Percentiles rank a stretch among this genome's conserved stretches.
These are phyloP conservation scores for Hypoxylon crocopeplum DNA, from an alignment of 495 filamentous ascomycete species.

Conservation along the genomic window DNA sequence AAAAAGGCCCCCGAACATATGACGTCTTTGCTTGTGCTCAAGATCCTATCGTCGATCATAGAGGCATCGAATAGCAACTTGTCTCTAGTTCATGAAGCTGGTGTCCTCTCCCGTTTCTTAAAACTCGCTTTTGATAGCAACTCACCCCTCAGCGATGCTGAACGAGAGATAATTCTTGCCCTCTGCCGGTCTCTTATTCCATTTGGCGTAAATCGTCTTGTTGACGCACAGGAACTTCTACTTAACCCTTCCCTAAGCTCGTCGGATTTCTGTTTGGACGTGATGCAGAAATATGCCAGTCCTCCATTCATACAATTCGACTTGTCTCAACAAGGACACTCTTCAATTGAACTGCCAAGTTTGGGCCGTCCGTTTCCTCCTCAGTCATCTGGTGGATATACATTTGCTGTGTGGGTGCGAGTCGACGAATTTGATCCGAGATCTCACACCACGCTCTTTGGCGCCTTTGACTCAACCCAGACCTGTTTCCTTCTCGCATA, in stretches of 20 bases:
- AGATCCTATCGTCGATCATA: slow-evolving; percentile 58
- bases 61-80: slow-evolving; percentile 75
- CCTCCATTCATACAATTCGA: slow-evolving; percentile 94
- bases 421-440: slow-evolving; percentile 84
- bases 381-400: slow-evolving; percentile 78
- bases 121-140: slow-evolving; percentile 65
- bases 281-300: slow-evolving; percentile 72
- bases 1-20: slow-evolving; percentile 50
- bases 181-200: slow-evolving; percentile 66
- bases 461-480: slow-evolving; percentile 90
- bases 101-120: slow-evolving; percentile 74
- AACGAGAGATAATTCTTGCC: slow-evolving; percentile 64
- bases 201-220: slow-evolving; percentile 75
- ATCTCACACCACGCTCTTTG: slow-evolving; percentile 93
- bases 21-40: slow-evolving; percentile 66
- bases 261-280: slow-evolving; percentile 75
- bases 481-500: slow-evolving; percentile 94
- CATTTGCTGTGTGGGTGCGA: slow-evolving; percentile 84
- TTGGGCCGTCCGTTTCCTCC: slow-evolving; percentile 82
- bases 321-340: slow-evolving; percentile 83
- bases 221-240: slow-evolving; percentile 81
- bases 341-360: slow-evolving; percentile 85
- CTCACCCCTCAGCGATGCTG: slow-evolving; percentile 52
- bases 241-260: slow-evolving; percentile 65
- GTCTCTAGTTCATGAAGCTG: slow-evolving; percentile 76